These are phyloP conservation scores for Penicillium sumatraense DNA, from an alignment of 2,329 filamentous ascomycete species.

Conservation along the genomic window DNA sequence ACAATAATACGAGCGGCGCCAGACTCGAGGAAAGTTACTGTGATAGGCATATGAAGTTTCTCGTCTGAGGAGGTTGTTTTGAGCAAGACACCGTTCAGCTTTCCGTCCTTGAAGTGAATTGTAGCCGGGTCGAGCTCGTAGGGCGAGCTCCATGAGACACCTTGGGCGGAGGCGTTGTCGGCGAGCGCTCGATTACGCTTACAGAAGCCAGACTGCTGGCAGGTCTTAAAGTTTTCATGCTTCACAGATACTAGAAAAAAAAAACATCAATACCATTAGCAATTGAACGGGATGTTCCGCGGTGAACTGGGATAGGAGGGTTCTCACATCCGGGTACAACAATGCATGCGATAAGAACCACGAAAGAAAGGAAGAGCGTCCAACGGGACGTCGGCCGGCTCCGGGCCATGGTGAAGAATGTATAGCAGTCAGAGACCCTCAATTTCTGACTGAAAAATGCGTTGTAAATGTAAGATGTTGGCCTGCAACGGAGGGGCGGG, in stretches of 20 bases:
- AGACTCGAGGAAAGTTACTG: slow-evolving; percentile 85
- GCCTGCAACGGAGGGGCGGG: slow-evolving; percentile 35
- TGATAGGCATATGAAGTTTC: slow-evolving; percentile 78
- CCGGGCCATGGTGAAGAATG: slow-evolving; percentile 54
- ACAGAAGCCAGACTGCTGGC: slow-evolving; percentile 94
- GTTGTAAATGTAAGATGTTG: slow-evolving; percentile 21
- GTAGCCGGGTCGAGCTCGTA: slow-evolving; percentile 77
- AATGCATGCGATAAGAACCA: slow-evolving; percentile 63
- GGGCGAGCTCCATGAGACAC: slow-evolving; percentile 74
- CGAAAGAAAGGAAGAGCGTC: slow-evolving; percentile 66
- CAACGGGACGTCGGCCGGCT: slow-evolving; percentile 62
- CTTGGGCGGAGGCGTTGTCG: slow-evolving; percentile 70
- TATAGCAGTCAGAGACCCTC: slow-evolving; percentile 39
- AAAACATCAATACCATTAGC: slow-evolving; percentile 11
- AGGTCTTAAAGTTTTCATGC: slow-evolving; percentile 96
- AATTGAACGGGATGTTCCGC: neutral
- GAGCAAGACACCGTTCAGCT: slow-evolving; percentile 77
- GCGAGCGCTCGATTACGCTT: slow-evolving; percentile 91
- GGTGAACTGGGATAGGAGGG: slow-evolving; percentile 5
- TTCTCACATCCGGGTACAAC: slow-evolving; percentile 67
- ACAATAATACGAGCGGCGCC: slow-evolving; percentile 85
- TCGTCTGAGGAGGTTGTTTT: slow-evolving; percentile 75
- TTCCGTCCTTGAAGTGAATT: slow-evolving; percentile 75
- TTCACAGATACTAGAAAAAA: slow-evolving; percentile 75
- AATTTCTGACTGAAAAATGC: slow-evolving; percentile 32